Base-by-base conservation (phyloP, 2,329 filamentous ascomycete genomes). In the Aspergillus cejpii region DNA sequence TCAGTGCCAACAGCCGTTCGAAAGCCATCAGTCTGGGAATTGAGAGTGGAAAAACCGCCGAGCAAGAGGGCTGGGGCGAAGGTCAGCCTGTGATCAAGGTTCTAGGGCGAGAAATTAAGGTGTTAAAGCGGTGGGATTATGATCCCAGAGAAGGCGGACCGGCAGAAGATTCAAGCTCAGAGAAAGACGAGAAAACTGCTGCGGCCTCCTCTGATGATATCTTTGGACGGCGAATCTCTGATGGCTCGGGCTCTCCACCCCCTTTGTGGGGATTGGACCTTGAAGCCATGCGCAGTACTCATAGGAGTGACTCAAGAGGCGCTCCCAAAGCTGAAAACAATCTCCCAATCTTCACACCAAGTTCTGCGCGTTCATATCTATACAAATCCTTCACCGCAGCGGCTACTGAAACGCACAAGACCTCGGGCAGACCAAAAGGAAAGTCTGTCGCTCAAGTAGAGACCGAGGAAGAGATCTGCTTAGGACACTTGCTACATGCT, bases 61-160 rank as follows among this genome's bases (percentile, higher is more conserved):
- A 86, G 37, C 79, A 86, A 29, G 79, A 85, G 57, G 82, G 81
- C 0, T 85, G 84, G 74, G 84, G 83, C 0, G 76, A 83, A 46
- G 87, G 87, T 0, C 87, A 92, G 63, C 87, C 87, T 0, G 76
- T 77, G 21, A 74, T 91, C 3, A 81, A 67, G 43, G 75, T 94
- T 8, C 77, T 92, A 75, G 84, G 84, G 0, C 77, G 87, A 42
- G 81, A 88, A 41, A 71, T 94, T 11, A 75, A 78, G 3, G 85
- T 92, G 1, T 72, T 94, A 56, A 89, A 87, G 65, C 74, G 88
- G 54, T 82, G 84, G 62, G 87, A 84, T 1, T 92, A 92, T 61
- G 72, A 79, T 47, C 80, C 77, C 74, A 67, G 67, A 31, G 70
- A 69, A 11, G 71, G 72, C 3, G 65, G 69, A 55, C 41, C 61